Evolutionary conservation across 2,329 filamentous ascomycete genomes (phyloP), one percentile per base, ranked within the genome.

Genomic region (Sporothrix protearum): DNA sequence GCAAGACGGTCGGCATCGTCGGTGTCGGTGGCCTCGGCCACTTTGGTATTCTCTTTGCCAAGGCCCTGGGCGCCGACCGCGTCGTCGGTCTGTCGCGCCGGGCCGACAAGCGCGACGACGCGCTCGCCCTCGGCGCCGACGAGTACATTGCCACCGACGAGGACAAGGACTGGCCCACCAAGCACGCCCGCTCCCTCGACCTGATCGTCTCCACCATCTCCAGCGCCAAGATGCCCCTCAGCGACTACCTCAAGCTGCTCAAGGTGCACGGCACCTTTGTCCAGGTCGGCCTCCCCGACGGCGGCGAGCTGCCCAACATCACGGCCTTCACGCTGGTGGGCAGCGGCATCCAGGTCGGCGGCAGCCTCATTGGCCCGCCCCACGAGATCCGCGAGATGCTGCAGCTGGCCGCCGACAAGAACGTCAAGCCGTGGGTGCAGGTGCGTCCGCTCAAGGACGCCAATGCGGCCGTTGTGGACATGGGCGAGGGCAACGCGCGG

Each of bases 191-290:
- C 57, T 81, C 81, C 3, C 81, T 90, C 67, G 88, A 90, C 76
- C 77, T 91, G 10, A 88, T 91, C 74, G 77, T 91, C 73, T 70
- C 81, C 75, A 90, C 88, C 1, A 86, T 89, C 33, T 87, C 84
- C 8, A 78, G 75, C 63, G 68, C 73, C 2, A 75, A 78, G 19
- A 90, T 92, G 88, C 90, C 90, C 0, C 77, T 92, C 33, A 79
- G 80, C 71, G 79, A 86, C 55, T 93, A 93, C 79, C 81, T 93
- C 71, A 76, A 80, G 16, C 82, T 93, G 9, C 81, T 92, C 70
- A 87, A 91, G 78, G 83, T 92, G 61, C 90, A 90, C 36, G 89
- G 90, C 22, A 83, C 83, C 5, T 88, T 91, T 77, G 84, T 92
- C 71, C 88, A 91, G 79, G 84, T 93, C 66, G 90, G 90, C 69